These are phyloP conservation scores for Sclerotinia minor DNA, from an alignment of 2,329 filamentous ascomycete species.

Conservation along the genomic window DNA sequence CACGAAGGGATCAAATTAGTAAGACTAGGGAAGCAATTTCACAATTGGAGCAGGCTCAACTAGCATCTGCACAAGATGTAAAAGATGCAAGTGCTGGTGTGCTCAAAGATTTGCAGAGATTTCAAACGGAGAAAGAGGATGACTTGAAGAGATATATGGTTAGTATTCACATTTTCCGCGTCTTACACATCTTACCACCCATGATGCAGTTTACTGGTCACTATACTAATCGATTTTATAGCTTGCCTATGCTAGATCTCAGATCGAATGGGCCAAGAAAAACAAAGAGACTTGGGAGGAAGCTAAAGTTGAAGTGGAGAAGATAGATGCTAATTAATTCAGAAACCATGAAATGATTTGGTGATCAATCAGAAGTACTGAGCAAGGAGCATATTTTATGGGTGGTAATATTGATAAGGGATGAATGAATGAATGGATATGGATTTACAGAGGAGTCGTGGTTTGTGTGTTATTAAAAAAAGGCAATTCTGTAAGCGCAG, in stretches of 20 bases:
- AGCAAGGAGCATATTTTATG: conserved; percentile 22
- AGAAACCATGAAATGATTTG: conserved; percentile 1
- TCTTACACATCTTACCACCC: neutral
- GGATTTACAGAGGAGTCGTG: conserved; percentile 10
- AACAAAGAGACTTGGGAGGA: conserved; percentile 74
- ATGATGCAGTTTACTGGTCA: neutral
- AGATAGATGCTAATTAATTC: conserved; percentile 55
- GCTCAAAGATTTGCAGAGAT: conserved; percentile 84
- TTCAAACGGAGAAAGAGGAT: conserved; percentile 94
- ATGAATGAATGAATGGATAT: conserved; percentile 16
- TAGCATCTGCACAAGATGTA: conserved; percentile 86
- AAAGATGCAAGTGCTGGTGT: conserved; percentile 89
- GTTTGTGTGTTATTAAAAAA: conserved; percentile 9
- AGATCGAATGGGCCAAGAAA: conserved; percentile 73
- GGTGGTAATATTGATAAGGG: conserved; percentile 27
- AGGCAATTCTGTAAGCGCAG: conserved; percentile 12
- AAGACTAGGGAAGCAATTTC: conserved; percentile 88
- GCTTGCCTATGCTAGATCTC: conserved; percentile 71
- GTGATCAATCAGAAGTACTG: neutral
- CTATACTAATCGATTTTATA: conserved; percentile 41
- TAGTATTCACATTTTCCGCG: conserved; percentile 44
- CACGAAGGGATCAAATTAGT: conserved; percentile 86
- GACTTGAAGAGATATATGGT: conserved; percentile 96
- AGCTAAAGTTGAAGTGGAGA: conserved; percentile 67
- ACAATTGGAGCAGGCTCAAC: conserved; percentile 86